Conservation (phyloP, 176 grass and related monocot species). For the Zoysia pacifica region DNA sequence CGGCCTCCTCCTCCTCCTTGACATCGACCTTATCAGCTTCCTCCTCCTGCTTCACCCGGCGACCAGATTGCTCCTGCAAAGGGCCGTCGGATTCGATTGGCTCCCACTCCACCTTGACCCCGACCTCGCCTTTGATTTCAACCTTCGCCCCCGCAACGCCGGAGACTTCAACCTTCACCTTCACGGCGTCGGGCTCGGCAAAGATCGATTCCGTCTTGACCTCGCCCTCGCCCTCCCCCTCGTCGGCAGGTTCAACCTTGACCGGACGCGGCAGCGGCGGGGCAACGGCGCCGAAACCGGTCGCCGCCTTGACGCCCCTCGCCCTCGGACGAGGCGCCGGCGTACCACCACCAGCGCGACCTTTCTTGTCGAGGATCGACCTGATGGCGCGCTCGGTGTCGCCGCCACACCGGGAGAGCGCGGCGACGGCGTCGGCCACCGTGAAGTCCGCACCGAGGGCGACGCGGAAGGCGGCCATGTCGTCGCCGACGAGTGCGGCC, state of each 20-base stretch:
- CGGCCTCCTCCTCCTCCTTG: background rate
- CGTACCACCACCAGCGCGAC: background rate
- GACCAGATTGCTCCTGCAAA: background rate
- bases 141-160: too few relatives aligned
- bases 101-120: conserved; percentile 5
- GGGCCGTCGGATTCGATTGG: background rate
- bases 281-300: background rate
- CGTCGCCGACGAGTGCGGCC: conserved; percentile 26
- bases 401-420: conserved; percentile 42
- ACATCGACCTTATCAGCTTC: background rate
- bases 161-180: too few relatives aligned
- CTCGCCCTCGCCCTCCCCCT: background rate
- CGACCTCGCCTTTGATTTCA: background rate
- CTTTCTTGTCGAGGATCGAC: conserved; percentile 42
- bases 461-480: conserved; percentile 42
- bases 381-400: conserved; percentile 52
- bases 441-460: conserved; percentile 40
- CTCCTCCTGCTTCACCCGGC: background rate
- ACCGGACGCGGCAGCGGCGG: background rate
- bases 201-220: background rate
- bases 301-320: background rate
- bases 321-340: background rate
- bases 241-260: background rate
- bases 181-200: background rate
- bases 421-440: conserved; percentile 34